A percentile compares a stretch with the other conserved stretches of the same genome.
Conservation (phyloP, 257 asterid species). For the Nicotiana sylvestris region DNA sequence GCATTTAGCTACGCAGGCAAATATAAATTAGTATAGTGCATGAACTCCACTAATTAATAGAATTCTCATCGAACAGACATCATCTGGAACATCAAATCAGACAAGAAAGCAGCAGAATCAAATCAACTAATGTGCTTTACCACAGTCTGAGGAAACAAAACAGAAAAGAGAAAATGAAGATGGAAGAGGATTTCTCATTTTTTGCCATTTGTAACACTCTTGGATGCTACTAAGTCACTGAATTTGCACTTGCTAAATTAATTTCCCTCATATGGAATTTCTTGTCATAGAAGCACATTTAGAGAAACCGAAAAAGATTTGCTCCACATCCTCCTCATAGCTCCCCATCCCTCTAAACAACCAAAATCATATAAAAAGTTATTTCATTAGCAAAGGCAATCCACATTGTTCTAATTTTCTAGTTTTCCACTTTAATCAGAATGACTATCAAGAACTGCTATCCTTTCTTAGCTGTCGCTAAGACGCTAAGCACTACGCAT, state of each 20-base stretch:
- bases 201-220: neutral
- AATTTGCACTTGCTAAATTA: too few species aligned
- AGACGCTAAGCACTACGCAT: too few species aligned
- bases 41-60: neutral
- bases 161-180: neutral
- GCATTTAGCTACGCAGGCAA: neutral
- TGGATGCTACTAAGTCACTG: neutral
- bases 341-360: neutral
- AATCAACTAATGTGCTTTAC: neutral
- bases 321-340: neutral
- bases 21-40: neutral
- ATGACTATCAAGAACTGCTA: neutral
- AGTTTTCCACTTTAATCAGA: neutral
- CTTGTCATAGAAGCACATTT: neutral
- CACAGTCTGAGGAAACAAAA: neutral
- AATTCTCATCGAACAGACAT: neutral
- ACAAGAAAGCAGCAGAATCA: neutral
- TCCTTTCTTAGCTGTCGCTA: neutral
- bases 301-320: neutral
- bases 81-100: neutral
- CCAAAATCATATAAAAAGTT: neutral
- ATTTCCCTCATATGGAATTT: neutral
- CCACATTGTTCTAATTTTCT: neutral
- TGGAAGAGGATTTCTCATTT: neutral
- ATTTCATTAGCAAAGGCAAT: neutral